Conservation (phyloP, 2,329 filamentous ascomycete species). For the Aspergillus sp. region DNA sequence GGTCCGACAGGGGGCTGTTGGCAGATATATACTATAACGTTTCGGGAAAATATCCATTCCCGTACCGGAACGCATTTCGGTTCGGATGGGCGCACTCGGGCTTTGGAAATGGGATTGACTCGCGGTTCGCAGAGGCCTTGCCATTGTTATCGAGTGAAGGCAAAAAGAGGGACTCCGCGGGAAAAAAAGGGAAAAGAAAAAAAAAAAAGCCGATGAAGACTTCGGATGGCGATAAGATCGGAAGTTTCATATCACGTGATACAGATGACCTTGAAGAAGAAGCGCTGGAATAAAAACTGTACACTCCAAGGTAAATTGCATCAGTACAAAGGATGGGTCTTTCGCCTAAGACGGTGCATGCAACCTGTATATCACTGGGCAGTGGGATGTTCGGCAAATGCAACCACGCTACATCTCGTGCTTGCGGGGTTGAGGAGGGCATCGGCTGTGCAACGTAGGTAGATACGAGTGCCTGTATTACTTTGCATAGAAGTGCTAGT, state of each 20-base stretch:
- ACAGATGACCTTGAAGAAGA: no score
- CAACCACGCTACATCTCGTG: not conserved
- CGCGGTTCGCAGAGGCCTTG: not conserved
- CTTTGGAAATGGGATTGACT: not conserved
- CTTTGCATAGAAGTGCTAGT: no score
- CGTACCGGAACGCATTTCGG: not conserved
- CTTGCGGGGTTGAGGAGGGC: not conserved
- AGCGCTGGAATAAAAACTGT: no score
- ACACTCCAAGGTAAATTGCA: no score
- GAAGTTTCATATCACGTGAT: constrained; percentile 5
- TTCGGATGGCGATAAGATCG: constrained; percentile 11
- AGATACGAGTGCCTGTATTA: no score
- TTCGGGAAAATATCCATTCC: no score
- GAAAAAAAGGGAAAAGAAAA: not conserved
- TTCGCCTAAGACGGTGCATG: no score
- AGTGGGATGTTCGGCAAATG: not conserved
- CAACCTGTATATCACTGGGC: no score
- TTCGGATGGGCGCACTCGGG: not conserved
- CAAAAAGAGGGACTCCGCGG: constrained; percentile 3
- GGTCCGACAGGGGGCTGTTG: no score
- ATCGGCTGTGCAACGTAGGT: not conserved
- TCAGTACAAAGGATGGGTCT: no score
- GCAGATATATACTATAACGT: no score
- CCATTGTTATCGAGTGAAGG: not conserved
- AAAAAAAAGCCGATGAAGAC: constrained; percentile 3